Base-by-base conservation (phyloP, 1,284 basidiomycete species). In the Microbotryomycetes sp. region DNA sequence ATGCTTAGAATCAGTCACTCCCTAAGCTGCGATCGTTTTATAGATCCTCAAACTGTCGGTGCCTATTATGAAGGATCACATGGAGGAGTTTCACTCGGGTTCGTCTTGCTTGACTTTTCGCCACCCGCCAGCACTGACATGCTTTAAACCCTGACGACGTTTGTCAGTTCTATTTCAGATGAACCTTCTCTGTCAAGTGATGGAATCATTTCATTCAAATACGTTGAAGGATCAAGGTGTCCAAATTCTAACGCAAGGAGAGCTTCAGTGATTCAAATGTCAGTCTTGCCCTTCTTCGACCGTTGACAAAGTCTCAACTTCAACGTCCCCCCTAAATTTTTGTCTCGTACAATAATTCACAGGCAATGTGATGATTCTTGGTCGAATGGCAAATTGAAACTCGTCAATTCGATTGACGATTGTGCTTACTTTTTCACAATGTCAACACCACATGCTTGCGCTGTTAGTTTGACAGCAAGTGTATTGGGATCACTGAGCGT, bases 381-480 rank as follows among this genome's bases (percentile, higher is more conserved):
- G 89, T 76, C 88, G 85, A 86, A 79, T 80, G 60, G 87, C 84
- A 23, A 82, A 81, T 68, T 87, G 86, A 66, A 72, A 81, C 74
- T 22, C 49, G 59, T 56, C 58, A 46, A 52, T 29, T 52, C 36
- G 22, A 47, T 36, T 15, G 57, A 47, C 15, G 49, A 57, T 46
- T 47, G 67, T 49, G 47, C 45, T 26, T 68, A 68, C 58, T 59
- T 68, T 29, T 68, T 60, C 51, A 46, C 50, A 25, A 48, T 60
- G 54, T 56, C 54, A 31, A 59, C 58, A 7, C 62, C 59, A 48
- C 60, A 63, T 31, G 49, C 60, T 4, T 62, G 60, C 57, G 36
- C 64, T 3, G 55, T 49, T 42, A 45, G 50, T 2, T 56, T 51
- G 26, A 59, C 60, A 86, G 85, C 80, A 79, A 72, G 86, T 86